phyloP scores from a whole-genome alignment of 345 rosid genomes.

The Raphanus sativus region DNA sequence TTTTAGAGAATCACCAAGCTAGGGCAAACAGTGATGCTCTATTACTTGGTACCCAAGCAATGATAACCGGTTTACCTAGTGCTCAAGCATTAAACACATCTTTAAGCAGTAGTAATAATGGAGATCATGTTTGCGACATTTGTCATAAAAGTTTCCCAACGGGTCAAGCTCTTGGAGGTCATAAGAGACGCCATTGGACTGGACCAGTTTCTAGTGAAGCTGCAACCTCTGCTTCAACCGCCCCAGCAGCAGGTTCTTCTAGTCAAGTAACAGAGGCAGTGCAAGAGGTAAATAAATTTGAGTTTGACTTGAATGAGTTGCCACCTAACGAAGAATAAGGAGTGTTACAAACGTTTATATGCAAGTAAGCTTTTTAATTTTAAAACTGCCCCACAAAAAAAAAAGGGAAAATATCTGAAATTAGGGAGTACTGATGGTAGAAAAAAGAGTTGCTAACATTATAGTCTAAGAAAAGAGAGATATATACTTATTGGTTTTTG shows the following conservation, averaged over 20 bases:
- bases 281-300: constrained; percentile 35
- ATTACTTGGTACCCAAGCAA: constrained; percentile 36
- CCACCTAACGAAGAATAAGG: constrained; percentile 35
- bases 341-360: constrained; percentile 17
- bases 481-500: constrained; percentile 14
- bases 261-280: constrained; percentile 35
- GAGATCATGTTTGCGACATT: constrained; percentile 46
- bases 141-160: constrained; percentile 43
- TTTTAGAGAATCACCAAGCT: constrained; percentile 24
- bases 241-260: constrained; percentile 19
- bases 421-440: constrained; percentile 7
- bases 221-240: constrained; percentile 26
- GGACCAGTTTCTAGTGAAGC: constrained; percentile 32
- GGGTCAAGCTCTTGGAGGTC: constrained; percentile 60
- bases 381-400: not conserved
- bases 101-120: constrained; percentile 21
- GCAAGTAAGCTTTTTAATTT: constrained; percentile 22
- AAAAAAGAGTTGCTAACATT: constrained; percentile 28
- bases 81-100: constrained; percentile 31
- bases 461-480: constrained; percentile 17
- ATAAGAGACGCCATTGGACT: constrained; percentile 53
- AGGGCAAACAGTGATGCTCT: constrained; percentile 34
- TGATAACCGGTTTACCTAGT: constrained; percentile 13
- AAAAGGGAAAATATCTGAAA: not conserved
- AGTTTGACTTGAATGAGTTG: constrained; percentile 40